Percentiles rank a stretch among this genome's conserved stretches.
Evolutionary conservation across 2,329 filamentous ascomycete species (phyloP).

Genomic region (Paramyrothecium sp.): DNA sequence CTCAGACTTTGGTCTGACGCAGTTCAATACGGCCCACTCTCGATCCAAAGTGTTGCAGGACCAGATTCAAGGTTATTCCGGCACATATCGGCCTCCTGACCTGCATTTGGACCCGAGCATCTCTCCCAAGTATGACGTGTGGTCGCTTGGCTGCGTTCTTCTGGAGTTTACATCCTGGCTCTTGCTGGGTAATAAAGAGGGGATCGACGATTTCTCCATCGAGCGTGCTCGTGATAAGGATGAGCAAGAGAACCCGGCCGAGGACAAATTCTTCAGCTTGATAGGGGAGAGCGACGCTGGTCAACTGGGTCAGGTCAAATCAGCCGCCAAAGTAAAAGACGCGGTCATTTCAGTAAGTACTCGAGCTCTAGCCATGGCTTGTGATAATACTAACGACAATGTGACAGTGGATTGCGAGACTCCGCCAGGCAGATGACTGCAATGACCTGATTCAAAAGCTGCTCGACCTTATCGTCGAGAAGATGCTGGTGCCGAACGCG

Average conservation of each 20-base stretch:
- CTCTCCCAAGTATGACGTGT: slow-evolving; percentile 5
- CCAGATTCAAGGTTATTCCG: neutral
- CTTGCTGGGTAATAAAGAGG: neutral
- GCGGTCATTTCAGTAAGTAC: neutral
- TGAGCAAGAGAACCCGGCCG: neutral
- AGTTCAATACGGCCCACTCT: neutral
- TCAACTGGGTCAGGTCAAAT: neutral
- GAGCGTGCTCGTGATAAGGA: neutral
- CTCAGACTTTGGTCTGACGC: neutral
- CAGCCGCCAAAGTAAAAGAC: neutral
- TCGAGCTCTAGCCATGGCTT: neutral
- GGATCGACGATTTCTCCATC: neutral
- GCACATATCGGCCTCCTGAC: neutral
- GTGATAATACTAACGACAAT: neutral
- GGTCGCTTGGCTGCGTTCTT: slow-evolving; percentile 1
- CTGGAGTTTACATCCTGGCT: slow-evolving; percentile 4
- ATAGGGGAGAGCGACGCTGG: neutral
- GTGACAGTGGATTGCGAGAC: neutral
- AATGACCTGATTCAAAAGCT: neutral
- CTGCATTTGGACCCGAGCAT: neutral
- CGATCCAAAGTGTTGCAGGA: neutral
- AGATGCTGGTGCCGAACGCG: neutral
- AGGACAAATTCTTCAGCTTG: neutral
- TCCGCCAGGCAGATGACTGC: neutral
- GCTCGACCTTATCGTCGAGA: neutral